Evolutionary conservation across 805 yeast genomes (phyloP).

Genomic region (Teunomyces pallodes): DNA sequence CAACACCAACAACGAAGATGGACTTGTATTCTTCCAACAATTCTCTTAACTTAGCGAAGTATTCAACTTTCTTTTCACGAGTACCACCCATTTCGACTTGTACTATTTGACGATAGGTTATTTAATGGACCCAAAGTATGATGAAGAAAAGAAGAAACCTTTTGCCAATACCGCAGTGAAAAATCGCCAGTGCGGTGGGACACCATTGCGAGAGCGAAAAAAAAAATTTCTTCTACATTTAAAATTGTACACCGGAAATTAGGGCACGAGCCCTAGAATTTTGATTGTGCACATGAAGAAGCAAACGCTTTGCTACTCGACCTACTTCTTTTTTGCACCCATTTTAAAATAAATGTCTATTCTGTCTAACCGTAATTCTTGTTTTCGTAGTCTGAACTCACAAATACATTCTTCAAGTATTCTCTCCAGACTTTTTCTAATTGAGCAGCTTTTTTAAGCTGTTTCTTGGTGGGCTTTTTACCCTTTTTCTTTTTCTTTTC

Average conservation of each 20-base stretch:
- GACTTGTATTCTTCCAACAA: constrained; percentile 96
- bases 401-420: constrained; percentile 59
- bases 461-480: constrained; percentile 11
- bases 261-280: too few species aligned
- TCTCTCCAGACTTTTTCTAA: constrained; percentile 52
- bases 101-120: constrained; percentile 73
- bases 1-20: constrained; percentile 98
- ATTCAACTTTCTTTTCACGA: constrained; percentile 95
- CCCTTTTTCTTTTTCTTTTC: constrained; percentile 7
- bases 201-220: neutral
- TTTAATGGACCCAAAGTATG: constrained; percentile 59
- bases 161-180: neutral
- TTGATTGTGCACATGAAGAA: too few species aligned
- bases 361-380: constrained; percentile 34
- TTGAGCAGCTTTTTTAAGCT: constrained; percentile 13
- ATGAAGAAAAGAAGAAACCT: neutral
- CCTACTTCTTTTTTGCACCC: too few species aligned
- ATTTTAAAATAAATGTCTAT: neutral
- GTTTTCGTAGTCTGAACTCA: constrained; percentile 63
- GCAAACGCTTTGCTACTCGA: too few species aligned
- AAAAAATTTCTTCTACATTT: neutral
- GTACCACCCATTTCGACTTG: constrained; percentile 99
- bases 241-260: neutral
- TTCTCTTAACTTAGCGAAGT: constrained; percentile 93
- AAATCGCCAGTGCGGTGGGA: neutral